Conservation (phyloP, 2,329 filamentous ascomycete species). For the Remersonia thermophila region DNA sequence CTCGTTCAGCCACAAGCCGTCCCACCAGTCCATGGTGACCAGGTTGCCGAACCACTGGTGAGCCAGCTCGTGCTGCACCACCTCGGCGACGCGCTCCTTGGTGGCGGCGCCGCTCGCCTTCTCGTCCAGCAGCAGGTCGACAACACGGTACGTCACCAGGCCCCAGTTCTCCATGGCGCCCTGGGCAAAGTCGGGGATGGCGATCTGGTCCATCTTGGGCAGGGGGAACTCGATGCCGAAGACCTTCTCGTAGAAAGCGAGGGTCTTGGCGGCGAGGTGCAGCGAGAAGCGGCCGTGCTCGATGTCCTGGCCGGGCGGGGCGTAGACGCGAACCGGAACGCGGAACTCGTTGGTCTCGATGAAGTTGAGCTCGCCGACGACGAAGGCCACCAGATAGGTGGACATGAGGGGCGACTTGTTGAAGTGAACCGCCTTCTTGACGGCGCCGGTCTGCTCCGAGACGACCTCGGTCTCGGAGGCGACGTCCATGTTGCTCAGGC, state of each 20-base stretch:
- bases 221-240: constrained; percentile 80
- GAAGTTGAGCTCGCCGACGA: constrained; percentile 86
- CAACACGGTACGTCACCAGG: constrained; percentile 85
- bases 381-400: constrained; percentile 87
- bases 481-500: constrained; percentile 94
- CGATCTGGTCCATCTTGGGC: constrained; percentile 93
- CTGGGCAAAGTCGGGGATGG: constrained; percentile 88
- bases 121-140: constrained; percentile 82
- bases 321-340: constrained; percentile 86
- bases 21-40: constrained; percentile 92
- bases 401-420: constrained; percentile 91
- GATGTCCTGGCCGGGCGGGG: constrained; percentile 78
- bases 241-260: constrained; percentile 90
- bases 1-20: constrained; percentile 82
- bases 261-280: constrained; percentile 75
- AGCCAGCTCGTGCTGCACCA: constrained; percentile 90
- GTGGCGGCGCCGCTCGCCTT: constrained; percentile 79
- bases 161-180: constrained; percentile 99
- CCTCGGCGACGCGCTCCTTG: constrained; percentile 88
- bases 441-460: constrained; percentile 46
- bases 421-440: constrained; percentile 82
- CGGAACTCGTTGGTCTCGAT: constrained; percentile 88
- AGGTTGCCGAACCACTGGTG: constrained; percentile 91
- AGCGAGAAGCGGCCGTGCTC: constrained; percentile 85
- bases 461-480: constrained; percentile 62